Percentiles rank a stretch among this genome's conserved stretches.
phyloP scores from a whole-genome alignment of 2,329 filamentous ascomycete species.

The Colletotrichum sp. region DNA sequence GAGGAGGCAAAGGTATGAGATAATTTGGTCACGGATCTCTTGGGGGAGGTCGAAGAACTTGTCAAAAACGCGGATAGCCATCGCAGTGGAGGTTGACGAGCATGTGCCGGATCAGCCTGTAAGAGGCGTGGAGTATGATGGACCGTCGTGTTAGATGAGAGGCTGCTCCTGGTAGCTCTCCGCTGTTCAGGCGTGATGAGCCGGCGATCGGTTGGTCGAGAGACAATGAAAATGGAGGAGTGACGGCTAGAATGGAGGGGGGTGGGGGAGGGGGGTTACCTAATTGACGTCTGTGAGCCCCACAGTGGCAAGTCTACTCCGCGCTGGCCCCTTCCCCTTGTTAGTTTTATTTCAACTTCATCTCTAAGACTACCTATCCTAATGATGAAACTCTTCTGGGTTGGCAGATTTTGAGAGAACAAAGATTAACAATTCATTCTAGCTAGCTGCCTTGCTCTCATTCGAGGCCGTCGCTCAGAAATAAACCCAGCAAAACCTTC shows the following conservation, averaged over 20 bases:
- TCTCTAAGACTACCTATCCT: neutral
- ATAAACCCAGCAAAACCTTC: neutral
- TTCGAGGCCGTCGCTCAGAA: neutral
- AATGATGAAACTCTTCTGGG: neutral
- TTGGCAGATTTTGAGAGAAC: neutral
- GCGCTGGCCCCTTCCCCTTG: neutral
- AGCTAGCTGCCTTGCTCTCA: neutral
- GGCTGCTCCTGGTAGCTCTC: neutral
- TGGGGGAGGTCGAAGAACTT: conserved; percentile 32
- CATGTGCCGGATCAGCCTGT: neutral
- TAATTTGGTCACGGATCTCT: conserved; percentile 31
- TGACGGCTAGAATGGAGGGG: neutral
- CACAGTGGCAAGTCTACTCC: neutral
- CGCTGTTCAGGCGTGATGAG: neutral
- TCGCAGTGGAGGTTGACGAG: neutral
- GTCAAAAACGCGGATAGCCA: conserved; percentile 19
- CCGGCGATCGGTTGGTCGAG: neutral
- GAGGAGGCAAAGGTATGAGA: conserved; percentile 26
- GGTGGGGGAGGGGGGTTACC: neutral
- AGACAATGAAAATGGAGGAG: neutral
- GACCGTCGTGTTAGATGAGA: neutral
- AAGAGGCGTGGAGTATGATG: neutral
- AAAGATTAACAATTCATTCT: neutral
- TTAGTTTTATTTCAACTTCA: conserved; percentile 13
- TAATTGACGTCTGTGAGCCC: neutral